These are phyloP conservation scores for Uronychia setigera DNA, from an alignment of 73 alveolate genomes.

Conservation along the genomic window DNA sequence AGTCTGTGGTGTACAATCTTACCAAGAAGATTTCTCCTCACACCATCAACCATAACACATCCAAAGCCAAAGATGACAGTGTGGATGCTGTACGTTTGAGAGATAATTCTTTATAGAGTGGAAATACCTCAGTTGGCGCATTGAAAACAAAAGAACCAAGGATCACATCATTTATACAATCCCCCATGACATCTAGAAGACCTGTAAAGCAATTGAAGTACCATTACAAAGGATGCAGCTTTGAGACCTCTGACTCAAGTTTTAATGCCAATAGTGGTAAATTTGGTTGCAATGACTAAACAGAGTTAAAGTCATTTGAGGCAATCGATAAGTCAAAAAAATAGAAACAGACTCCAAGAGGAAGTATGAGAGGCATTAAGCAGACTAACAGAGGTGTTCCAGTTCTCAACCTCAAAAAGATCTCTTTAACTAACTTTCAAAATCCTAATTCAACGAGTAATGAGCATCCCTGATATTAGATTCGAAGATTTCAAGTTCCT, in stretches of 20 bases:
- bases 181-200: not conserved
- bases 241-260: not conserved
- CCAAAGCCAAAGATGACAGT: not conserved
- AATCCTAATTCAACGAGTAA: too few species aligned
- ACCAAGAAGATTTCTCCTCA: not conserved
- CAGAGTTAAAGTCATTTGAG: not conserved
- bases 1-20: not conserved
- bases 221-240: not conserved
- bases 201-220: not conserved
- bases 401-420: not conserved
- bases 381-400: constrained; percentile 1
- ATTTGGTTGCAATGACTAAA: not conserved
- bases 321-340: not conserved
- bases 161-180: not conserved
- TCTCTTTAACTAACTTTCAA: not conserved
- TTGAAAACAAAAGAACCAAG: not conserved
- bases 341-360: not conserved
- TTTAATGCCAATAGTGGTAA: not conserved
- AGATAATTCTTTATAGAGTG: too few species aligned
- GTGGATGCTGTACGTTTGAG: too few species aligned
- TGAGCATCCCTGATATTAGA: too few species aligned
- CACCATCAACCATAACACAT: not conserved
- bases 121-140: not conserved
- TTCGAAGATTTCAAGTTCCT: too few species aligned
- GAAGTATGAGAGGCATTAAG: not conserved